Evolutionary conservation across 1,284 basidiomycete genomes (phyloP), one percentile per base, ranked within the genome.

Genomic region (Mycena citricolor): DNA sequence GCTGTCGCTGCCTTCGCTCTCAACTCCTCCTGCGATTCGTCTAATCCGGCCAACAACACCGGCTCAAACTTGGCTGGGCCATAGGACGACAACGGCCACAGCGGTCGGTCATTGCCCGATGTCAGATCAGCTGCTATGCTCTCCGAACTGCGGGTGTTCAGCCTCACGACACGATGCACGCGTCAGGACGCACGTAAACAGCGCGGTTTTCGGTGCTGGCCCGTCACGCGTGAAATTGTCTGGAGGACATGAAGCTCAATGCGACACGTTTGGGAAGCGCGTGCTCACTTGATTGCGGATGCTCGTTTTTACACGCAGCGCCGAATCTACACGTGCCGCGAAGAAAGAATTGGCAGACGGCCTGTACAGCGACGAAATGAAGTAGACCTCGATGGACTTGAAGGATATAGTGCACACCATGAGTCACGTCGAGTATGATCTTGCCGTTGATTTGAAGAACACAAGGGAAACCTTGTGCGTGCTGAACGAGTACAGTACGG

Each of bases 11-110:
- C 87, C 57, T 77, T 83, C 44, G 83, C 68, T 33, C 87, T 76
- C 38, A 97, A 64, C 64, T 97, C 94, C 57, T 97, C 94, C 0
- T 76, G 78, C 0, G 83, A 87, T 50, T 86, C 71, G 57, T 97
- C 93, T 23, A 86, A 67, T 1, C 79, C 82, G 4, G 64, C 52
- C 13, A 97, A 64, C 5, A 95, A 56, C 35, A 76, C 81, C 0
- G 82, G 83, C 55, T 93, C 89, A 42, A 77, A 61, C 59, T 94
- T 93, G 1, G 82, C 80, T 17, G 88, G 80, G 0, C 77, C 92
- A 61, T 88, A 97, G 0, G 79, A 85, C 0, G 90, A 84, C 1
- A 94, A 67, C n/a, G 85, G 83, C 86, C 89, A 97, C 6, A 77
- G 43, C 0, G 93, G 94, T 56, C 81, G 82, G 16, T 91, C 88